Conservation (phyloP, 2,329 filamentous ascomycete species). For the Ilyonectria destructans region DNA sequence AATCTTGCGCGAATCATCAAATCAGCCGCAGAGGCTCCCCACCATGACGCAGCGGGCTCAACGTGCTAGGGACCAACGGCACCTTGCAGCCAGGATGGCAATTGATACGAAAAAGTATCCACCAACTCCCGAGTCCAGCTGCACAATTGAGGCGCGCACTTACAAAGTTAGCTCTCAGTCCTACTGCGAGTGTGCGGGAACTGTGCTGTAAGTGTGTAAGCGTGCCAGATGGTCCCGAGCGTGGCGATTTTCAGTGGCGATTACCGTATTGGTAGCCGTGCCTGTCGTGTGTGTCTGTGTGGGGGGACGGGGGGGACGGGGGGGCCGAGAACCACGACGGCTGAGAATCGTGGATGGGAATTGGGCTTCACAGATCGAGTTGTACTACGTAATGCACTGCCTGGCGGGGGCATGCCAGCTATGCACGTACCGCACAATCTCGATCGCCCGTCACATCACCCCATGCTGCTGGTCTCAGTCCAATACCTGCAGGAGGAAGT, state of each 20-base stretch:
- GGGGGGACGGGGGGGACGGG: background rate
- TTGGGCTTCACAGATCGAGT: background rate
- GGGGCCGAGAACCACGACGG: background rate
- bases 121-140: constrained; percentile 2
- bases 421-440: constrained; percentile 6
- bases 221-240: too few relatives aligned
- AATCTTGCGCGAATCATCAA: too few relatives aligned
- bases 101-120: constrained; percentile 17
- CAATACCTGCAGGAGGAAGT: constrained; percentile 8
- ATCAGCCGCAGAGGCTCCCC: too few relatives aligned
- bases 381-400: background rate
- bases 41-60: too few relatives aligned
- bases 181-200: background rate
- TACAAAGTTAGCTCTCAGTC: constrained; percentile 1
- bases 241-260: background rate
- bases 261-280: background rate
- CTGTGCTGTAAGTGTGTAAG: background rate
- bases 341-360: background rate
- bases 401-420: background rate
- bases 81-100: constrained; percentile 26
- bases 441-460: constrained; percentile 17
- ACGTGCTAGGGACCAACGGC: too few relatives aligned
- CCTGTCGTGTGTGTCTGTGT: background rate
- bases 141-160: constrained; percentile 22
- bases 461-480: constrained; percentile 28